phyloP scores from a whole-genome alignment of 2,329 filamentous ascomycete species.

The Balansia obtecta region DNA sequence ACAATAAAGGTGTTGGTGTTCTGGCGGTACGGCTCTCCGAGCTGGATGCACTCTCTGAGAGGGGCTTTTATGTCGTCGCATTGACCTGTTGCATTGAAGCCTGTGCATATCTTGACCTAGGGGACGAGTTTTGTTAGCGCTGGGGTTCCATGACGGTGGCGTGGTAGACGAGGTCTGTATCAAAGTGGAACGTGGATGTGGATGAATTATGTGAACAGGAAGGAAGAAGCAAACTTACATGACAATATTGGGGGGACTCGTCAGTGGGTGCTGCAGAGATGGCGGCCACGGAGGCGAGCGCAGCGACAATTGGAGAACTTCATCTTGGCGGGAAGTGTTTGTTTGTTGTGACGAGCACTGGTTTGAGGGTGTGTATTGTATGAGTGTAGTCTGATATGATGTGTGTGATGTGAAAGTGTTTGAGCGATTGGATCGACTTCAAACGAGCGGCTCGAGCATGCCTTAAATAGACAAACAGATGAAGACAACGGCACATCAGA shows the following conservation, averaged over 20 bases:
- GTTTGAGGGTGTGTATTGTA: not conserved
- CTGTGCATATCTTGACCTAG: constrained; percentile 38
- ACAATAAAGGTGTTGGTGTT: constrained; percentile 38
- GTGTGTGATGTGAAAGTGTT: too few relatives aligned
- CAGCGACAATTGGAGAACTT: constrained; percentile 14
- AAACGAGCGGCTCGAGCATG: too few relatives aligned
- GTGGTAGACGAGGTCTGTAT: not conserved
- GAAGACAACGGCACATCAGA: not conserved
- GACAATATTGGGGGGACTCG: too few relatives aligned
- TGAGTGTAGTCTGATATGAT: too few relatives aligned
- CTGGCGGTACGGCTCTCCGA: constrained; percentile 25
- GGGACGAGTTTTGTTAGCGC: not conserved
- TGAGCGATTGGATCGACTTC: too few relatives aligned
- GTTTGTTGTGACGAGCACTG: not conserved
- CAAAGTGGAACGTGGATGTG: not conserved
- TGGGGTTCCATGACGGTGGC: not conserved
- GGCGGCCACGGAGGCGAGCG: constrained; percentile 11
- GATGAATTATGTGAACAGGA: not conserved
- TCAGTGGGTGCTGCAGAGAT: constrained; percentile 11
- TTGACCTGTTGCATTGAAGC: constrained; percentile 33
- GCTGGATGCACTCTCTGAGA: constrained; percentile 32
- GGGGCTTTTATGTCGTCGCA: constrained; percentile 33
- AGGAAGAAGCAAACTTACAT: too few relatives aligned
- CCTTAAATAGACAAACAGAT: too few relatives aligned
- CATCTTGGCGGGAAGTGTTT: constrained; percentile 13